phyloP scores from a whole-genome alignment of 1,139 yeast genomes.

The Sugiyamaella neomexicana region DNA sequence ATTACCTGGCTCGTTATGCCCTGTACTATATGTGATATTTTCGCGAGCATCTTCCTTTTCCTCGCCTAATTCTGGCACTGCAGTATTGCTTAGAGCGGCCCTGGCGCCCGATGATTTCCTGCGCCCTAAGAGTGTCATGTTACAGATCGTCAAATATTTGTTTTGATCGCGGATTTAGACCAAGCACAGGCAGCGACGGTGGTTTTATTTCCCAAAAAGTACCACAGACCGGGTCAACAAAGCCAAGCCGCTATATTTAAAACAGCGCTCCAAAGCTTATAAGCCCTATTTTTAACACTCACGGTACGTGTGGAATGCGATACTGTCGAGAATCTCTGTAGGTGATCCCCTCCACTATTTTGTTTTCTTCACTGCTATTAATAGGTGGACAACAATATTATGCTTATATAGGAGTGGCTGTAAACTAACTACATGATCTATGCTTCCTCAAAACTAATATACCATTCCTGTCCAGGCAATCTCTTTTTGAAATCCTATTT shows the following conservation, averaged over 20 bases:
- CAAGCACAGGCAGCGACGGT: too few species aligned
- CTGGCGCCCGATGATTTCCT: background rate
- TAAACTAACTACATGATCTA: too few species aligned
- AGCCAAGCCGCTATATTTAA: too few species aligned
- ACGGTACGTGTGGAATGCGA: background rate
- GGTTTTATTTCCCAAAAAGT: too few species aligned
- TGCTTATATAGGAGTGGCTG: background rate
- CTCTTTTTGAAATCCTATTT: too few species aligned
- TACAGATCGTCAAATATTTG: background rate
- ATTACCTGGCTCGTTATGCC: background rate
- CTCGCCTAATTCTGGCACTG: background rate
- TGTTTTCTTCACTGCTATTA: constrained; percentile 10
- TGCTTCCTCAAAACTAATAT: too few species aligned
- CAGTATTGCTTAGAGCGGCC: background rate
- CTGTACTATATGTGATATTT: background rate
- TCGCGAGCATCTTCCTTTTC: background rate
- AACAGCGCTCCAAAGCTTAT: background rate
- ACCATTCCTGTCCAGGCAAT: too few species aligned
- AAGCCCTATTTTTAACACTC: background rate
- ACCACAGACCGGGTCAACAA: too few species aligned
- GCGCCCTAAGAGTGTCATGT: constrained; percentile 5
- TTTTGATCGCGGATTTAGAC: background rate
- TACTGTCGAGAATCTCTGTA: background rate
- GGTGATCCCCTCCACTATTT: background rate
- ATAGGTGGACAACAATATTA: constrained; percentile 1